These are phyloP conservation scores for Colletotrichum tanaceti DNA, from an alignment of 2,329 filamentous ascomycete species.

Conservation along the genomic window DNA sequence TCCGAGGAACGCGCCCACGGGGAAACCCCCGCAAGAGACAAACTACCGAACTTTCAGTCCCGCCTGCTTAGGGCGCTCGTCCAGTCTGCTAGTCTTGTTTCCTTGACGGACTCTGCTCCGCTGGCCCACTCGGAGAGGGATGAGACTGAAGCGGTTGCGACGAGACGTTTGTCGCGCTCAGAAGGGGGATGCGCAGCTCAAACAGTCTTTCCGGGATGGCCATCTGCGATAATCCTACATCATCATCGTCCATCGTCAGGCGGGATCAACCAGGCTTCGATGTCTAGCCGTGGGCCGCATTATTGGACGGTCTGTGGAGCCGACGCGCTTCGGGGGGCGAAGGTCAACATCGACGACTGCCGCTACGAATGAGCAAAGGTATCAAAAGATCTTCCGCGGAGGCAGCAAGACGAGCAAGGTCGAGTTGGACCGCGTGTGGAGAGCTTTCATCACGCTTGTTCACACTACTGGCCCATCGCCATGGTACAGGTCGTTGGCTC, in stretches of 20 bases:
- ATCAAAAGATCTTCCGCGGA: conserved; percentile 20
- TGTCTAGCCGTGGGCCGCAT: neutral
- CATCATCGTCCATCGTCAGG: neutral
- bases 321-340: neutral
- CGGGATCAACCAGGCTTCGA: neutral
- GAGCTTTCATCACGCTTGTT: neutral
- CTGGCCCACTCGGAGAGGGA: conserved; percentile 7
- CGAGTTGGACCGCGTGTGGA: neutral
- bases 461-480: conserved; percentile 2
- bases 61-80: conserved; percentile 8
- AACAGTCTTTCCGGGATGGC: conserved; percentile 20
- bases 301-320: neutral
- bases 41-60: neutral
- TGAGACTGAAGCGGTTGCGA: conserved; percentile 15
- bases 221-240: conserved; percentile 34
- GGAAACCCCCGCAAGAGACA: neutral
- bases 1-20: conserved; percentile 23
- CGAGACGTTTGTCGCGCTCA: neutral
- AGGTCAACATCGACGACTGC: conserved; percentile 8
- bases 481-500: neutral
- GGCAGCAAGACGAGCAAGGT: neutral
- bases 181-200: conserved; percentile 17
- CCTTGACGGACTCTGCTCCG: neutral
- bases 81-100: neutral
- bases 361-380: neutral